Base-by-base conservation (phyloP, 2,329 filamentous ascomycete genomes). In the Cercospora sp. region DNA sequence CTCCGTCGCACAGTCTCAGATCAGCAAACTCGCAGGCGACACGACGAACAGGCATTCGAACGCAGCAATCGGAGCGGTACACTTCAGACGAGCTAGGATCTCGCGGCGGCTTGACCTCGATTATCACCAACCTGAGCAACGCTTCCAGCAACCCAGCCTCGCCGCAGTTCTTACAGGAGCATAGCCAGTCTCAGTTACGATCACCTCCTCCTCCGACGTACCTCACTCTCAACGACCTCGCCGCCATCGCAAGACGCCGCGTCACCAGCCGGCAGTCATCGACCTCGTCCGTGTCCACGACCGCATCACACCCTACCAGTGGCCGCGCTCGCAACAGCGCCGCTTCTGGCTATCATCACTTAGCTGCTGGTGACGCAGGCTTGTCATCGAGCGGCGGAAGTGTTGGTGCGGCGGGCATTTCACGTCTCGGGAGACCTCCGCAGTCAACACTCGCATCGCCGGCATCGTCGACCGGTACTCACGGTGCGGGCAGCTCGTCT, bases 401-500 rank as follows among this genome's bases (percentile, higher is more conserved):
- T 76, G 81, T 75, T 40, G 66, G 42, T 36, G 85, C 84, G 79
- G 84, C 84, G 80, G 85, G 84, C 79, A 80, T 81, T 77, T 82
- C 85, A 68, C 84, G 87, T 80, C 82, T 86, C 75, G 83, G 83
- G 74, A 84, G 85, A 74, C 87, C 87, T 78, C 87, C 87, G 73
- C 85, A 87, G 65, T 81, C 86, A 64, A 85, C 85, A 66, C 82
- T 84, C 75, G 84, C 79, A 73, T 87, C 86, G 68, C 86, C 85
- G 42, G 84, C 83, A 74, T 82, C 84, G 64, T 82, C 78, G 75
- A 86, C 80, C 75, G 42, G 40, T 23, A 81, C 76, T 73, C 64
- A 77, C 79, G 71, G 80, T 78, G 79, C 82, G 67, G 60, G 40
- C 42, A 78, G 80, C 74, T 71, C 76, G 12, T 79, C 81, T 20